phyloP scores from a whole-genome alignment of 2,329 filamentous ascomycete genomes.

The Colletotrichum tabaci region DNA sequence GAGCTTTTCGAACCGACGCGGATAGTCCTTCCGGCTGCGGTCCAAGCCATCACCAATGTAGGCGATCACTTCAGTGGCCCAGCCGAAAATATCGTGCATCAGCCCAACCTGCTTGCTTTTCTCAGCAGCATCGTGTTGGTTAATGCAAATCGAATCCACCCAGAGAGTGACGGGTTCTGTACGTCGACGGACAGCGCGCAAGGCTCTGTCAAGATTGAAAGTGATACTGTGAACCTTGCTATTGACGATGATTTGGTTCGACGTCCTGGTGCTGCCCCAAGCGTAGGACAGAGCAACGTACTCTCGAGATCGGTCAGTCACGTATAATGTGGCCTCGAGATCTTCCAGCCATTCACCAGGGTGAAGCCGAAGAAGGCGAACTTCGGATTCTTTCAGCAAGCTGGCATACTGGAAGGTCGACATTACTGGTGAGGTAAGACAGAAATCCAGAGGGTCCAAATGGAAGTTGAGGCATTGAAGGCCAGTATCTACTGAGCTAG shows the following conservation, averaged over 20 bases:
- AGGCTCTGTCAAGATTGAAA: conserved; percentile 48
- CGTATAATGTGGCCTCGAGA: conserved; percentile 20
- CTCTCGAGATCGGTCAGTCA: neutral
- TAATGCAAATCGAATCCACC: conserved; percentile 44
- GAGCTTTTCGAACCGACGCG: conserved; percentile 11
- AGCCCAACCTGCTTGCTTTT: conserved; percentile 38
- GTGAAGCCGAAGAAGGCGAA: conserved; percentile 32
- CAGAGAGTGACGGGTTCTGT: conserved; percentile 3
- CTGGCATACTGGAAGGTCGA: conserved; percentile 17
- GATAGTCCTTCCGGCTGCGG: conserved; percentile 23
- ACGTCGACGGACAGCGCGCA: conserved; percentile 46
- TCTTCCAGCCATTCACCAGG: conserved; percentile 38
- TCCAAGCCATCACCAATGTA: conserved; percentile 35
- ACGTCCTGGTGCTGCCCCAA: conserved; percentile 46
- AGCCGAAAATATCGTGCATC: conserved; percentile 39
- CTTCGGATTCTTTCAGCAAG: neutral
- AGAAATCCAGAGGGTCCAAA: too few relatives aligned
- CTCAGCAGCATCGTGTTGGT: conserved; percentile 38
- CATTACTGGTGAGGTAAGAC: neutral
- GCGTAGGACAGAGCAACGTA: conserved; percentile 50
- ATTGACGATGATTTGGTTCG: conserved; percentile 45
- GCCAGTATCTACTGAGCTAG: too few relatives aligned
- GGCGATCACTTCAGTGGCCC: conserved; percentile 19
- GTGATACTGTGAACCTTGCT: conserved; percentile 44
- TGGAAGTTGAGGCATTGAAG: neutral